A percentile compares a stretch with the other conserved stretches of the same genome.
Evolutionary conservation across 108 stramenopile species (phyloP).

Genomic region (Epipyxis sp.): DNA sequence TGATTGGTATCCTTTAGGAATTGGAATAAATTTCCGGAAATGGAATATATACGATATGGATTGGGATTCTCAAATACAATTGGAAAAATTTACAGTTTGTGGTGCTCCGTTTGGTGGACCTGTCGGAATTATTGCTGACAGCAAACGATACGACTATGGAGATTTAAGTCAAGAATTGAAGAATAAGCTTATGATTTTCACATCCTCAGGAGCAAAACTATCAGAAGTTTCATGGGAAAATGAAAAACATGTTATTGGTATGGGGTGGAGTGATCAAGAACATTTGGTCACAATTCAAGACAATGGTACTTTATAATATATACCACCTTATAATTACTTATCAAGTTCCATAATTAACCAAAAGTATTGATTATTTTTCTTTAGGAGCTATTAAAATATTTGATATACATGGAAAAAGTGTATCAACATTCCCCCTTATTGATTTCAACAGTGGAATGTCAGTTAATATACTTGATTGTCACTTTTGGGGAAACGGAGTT

Average conservation of each 20-base stretch:
- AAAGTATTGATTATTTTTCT: no score
- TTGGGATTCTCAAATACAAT: not conserved
- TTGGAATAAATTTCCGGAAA: slow-evolving; percentile 9
- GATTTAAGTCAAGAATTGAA: not conserved
- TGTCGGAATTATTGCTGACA: not conserved
- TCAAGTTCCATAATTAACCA: no score
- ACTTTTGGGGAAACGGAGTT: slow-evolving; percentile 31
- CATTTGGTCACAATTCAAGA: not conserved
- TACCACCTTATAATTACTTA: no score
- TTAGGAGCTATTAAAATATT: no score
- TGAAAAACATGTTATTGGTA: not conserved
- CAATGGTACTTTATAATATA: not conserved
- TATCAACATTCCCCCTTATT: no score
- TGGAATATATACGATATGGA: slow-evolving; percentile 24
- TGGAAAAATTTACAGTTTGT: slow-evolving; percentile 14
- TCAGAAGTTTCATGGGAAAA: slow-evolving; percentile 7
- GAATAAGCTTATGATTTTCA: not conserved
- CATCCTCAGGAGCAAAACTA: slow-evolving; percentile 18
- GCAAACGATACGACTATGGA: no score
- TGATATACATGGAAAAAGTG: no score
- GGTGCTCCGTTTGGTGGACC: slow-evolving; percentile 34
- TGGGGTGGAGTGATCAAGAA: slow-evolving; percentile 25
- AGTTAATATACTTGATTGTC: slow-evolving; percentile 17
- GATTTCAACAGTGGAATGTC: not conserved
- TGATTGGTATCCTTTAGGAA: slow-evolving; percentile 21